A percentile compares a stretch with the other conserved stretches of the same genome.
Conservation (phyloP, 768 basidiomycete genomes). For the Gymnopilus junonius region DNA sequence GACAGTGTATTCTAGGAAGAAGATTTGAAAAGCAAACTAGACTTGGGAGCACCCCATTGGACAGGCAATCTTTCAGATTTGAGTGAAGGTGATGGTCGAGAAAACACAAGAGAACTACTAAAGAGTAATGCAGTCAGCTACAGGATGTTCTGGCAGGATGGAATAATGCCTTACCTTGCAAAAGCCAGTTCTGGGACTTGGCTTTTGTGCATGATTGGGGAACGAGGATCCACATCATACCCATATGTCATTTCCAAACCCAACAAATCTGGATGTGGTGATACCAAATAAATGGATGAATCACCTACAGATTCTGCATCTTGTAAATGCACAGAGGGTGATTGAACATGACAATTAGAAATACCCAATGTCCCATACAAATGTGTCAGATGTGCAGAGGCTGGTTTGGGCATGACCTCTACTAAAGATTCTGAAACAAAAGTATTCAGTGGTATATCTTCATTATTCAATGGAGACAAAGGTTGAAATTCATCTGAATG, state of each 20-base stretch:
- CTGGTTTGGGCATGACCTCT: conserved; percentile 1
- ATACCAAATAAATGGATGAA: conserved; percentile 10
- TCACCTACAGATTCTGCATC: conserved; percentile 1
- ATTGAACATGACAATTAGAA: neutral
- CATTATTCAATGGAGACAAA: conserved; percentile 17
- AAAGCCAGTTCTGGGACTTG: conserved; percentile 19
- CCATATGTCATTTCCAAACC: neutral
- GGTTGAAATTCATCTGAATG: conserved; percentile 9
- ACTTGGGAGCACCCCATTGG: neutral
- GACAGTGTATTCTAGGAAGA: neutral
- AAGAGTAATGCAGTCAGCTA: neutral
- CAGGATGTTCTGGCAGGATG: neutral
- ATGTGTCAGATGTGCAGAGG: neutral
- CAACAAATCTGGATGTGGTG: neutral
- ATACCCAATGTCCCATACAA: no score
- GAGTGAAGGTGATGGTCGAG: neutral
- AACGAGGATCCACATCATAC: conserved; percentile 23
- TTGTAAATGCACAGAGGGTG: neutral
- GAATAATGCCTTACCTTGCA: conserved; percentile 7
- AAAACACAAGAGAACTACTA: neutral
- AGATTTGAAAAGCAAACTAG: conserved; percentile 5
- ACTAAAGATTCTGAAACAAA: conserved; percentile 6
- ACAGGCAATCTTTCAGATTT: neutral
- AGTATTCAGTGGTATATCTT: conserved; percentile 12
- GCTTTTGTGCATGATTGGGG: conserved; percentile 16